Evolutionary conservation across 2,329 filamentous ascomycete genomes (phyloP), one percentile per base, ranked within the genome.

Genomic region (Talaromyces sp.): DNA sequence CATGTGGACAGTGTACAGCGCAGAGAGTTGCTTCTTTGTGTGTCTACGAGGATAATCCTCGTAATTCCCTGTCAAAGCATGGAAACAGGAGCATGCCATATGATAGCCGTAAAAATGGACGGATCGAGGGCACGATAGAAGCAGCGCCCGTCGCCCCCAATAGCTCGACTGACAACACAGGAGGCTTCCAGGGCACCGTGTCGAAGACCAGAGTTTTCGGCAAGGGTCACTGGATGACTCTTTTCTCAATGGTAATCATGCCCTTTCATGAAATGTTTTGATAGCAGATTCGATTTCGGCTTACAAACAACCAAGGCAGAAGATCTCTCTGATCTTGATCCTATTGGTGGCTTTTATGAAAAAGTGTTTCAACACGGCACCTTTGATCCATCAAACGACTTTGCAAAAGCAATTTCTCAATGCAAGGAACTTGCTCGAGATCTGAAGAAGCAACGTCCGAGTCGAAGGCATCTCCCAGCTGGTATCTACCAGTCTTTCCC

Each of bases 161-260:
- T 33, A 21, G 18, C 18, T 18, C 21, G 35, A 12, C 54, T 28
- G 18, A 35, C 28, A 18, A 25, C n/a, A n/a, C 44, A 21, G 58
- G 18, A 3, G 39, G 25, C 2, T 66, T 70, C 9, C 65, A 55
- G n/a, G 68, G 69, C 33, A 61, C 61, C 0, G 3, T 68, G 5
- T 66, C 63, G 2, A 72, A 72, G 58, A 71, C 70, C 1, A 63
- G 71, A 23, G 60, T 72, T 8, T 70, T 66, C 39, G 68, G 69
- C 1, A 50, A 64, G 12, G 69, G 71, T 1, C 69, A 72, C 59
- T 71, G 70, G 70, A 70, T 70, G 66, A 67, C 60, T 52, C 37
- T 63, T 0, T 55, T 65, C 14, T 57, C 63, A 18, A 58, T 69
- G 66, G 69, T 70, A 63, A 18, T 35, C n/a, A 16, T 23, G 25